Evolutionary conservation across 2,329 filamentous ascomycete species (phyloP).

Genomic region (Sporothrix mexicana): DNA sequence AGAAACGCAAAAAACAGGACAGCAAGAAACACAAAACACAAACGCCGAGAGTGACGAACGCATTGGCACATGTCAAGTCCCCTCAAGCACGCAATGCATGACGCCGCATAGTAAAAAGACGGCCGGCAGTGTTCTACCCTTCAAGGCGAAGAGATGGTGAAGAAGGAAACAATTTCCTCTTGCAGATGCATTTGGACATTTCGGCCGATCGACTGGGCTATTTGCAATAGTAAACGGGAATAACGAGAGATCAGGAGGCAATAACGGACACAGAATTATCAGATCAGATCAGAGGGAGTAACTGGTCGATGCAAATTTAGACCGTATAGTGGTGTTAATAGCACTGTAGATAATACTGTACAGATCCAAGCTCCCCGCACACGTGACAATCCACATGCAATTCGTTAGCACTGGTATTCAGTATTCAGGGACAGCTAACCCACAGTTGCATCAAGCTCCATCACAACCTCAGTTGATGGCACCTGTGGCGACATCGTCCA

Average conservation of each 20-base stretch:
- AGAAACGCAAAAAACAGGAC: neutral
- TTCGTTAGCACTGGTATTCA: neutral
- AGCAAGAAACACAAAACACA: neutral
- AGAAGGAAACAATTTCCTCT: neutral
- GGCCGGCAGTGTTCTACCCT: neutral
- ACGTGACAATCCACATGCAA: conserved; percentile 23
- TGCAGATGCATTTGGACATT: neutral
- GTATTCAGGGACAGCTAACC: neutral
- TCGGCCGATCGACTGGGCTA: neutral
- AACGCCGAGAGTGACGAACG: neutral
- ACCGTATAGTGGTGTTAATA: neutral
- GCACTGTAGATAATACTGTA: neutral
- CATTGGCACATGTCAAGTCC: neutral
- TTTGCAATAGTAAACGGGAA: neutral
- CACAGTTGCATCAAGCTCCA: conserved; percentile 8
- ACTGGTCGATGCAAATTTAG: neutral
- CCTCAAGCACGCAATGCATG: neutral
- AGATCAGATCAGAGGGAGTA: conserved; percentile 7
- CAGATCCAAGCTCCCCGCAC: neutral
- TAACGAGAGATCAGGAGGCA: neutral
- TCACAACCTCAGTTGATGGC: neutral
- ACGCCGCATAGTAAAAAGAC: neutral
- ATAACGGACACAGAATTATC: neutral
- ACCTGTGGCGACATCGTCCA: too few species aligned
- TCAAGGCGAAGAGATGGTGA: neutral